A percentile compares a stretch with the other conserved stretches of the same genome.
Evolutionary conservation across 73 alveolate genomes (phyloP).

Genomic region (Paraurostyla sp.): DNA sequence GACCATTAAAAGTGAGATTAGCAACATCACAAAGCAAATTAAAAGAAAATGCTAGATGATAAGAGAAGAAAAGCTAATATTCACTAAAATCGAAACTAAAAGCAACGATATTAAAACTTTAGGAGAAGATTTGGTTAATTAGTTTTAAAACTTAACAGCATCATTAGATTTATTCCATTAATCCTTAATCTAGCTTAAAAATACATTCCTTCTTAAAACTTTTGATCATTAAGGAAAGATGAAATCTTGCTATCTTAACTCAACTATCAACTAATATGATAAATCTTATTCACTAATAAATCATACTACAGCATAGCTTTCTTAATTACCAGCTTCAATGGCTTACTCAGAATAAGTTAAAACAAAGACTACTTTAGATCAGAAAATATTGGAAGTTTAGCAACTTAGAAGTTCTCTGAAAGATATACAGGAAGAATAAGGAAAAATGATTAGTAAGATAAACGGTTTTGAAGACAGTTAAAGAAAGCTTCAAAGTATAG

Average conservation of each 20-base stretch:
- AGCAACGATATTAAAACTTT: slow-evolving; percentile 25
- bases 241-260: neutral
- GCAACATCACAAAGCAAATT: neutral
- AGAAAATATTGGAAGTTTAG: too few relatives aligned
- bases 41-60: neutral
- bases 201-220: neutral
- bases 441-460: too few relatives aligned
- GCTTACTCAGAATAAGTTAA: too few relatives aligned
- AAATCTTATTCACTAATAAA: too few relatives aligned
- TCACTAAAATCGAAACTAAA: slow-evolving; percentile 12
- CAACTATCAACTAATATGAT: neutral
- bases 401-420: too few relatives aligned
- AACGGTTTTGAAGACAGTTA: too few relatives aligned
- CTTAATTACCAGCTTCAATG: too few relatives aligned
- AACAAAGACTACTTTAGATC: too few relatives aligned
- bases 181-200: neutral
- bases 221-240: slow-evolving; percentile 17
- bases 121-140: slow-evolving; percentile 18
- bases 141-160: neutral
- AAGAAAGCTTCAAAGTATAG: too few relatives aligned
- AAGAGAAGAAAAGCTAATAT: slow-evolving; percentile 1
- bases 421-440: too few relatives aligned
- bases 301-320: too few relatives aligned
- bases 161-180: neutral
- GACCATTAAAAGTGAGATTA: neutral